Percentiles rank a stretch among this genome's conserved stretches.
Conservation (phyloP, 306 rosid genomes). For the Styphnolobium japonicum region DNA sequence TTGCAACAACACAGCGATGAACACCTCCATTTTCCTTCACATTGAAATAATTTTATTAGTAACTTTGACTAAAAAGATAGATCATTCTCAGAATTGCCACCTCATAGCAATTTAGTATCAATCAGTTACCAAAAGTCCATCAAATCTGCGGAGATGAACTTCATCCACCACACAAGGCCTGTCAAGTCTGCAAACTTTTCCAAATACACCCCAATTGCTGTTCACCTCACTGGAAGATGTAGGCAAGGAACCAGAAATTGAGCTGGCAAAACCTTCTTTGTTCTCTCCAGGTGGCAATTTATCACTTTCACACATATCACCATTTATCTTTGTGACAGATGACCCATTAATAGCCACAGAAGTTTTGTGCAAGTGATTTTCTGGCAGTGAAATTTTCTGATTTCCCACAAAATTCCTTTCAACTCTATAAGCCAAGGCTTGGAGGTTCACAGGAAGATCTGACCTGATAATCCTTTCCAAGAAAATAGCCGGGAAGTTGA, state of each 20-base stretch:
- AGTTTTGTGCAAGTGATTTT: slow-evolving; percentile 28
- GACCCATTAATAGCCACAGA: slow-evolving; percentile 32
- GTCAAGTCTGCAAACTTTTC: slow-evolving; percentile 82
- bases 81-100: slow-evolving; percentile 6
- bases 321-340: slow-evolving; percentile 33
- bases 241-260: slow-evolving; percentile 44
- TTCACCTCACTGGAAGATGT: slow-evolving; percentile 48
- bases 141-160: slow-evolving; percentile 97
- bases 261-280: slow-evolving; percentile 46
- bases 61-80: slow-evolving; percentile 12
- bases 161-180: slow-evolving; percentile 87
- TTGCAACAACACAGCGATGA: slow-evolving; percentile 93
- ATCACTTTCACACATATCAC: slow-evolving; percentile 42
- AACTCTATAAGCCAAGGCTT: slow-evolving; percentile 81
- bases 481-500: slow-evolving; percentile 93
- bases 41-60: slow-evolving; percentile 32
- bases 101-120: slow-evolving; percentile 22
- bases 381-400: slow-evolving; percentile 29
- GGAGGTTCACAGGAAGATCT: slow-evolving; percentile 92
- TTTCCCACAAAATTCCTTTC: slow-evolving; percentile 55
- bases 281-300: slow-evolving; percentile 39
- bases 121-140: slow-evolving; percentile 82
- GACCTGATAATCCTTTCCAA: slow-evolving; percentile 88
- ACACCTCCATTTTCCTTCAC: slow-evolving; percentile 98
- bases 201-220: slow-evolving; percentile 67